Conservation (phyloP, 805 yeast genomes). For the Kuraishia capsulata region DNA sequence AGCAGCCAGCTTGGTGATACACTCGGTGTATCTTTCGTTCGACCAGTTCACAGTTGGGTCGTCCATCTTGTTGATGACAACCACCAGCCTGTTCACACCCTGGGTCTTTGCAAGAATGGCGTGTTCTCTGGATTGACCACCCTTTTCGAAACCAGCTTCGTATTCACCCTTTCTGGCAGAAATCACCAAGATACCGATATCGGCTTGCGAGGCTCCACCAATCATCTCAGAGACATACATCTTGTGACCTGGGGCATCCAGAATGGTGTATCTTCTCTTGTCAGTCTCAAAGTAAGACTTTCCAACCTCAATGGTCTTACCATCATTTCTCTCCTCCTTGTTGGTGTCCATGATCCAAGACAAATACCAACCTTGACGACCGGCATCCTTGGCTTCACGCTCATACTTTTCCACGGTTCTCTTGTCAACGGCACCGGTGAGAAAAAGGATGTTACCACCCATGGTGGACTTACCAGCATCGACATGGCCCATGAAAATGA, state of each 20-base stretch:
- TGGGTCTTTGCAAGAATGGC: slow-evolving; percentile 96
- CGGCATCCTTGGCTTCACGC: slow-evolving; percentile 98
- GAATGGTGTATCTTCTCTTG: slow-evolving; percentile 92
- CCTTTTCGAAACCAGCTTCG: slow-evolving; percentile 98
- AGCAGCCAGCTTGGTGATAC: slow-evolving; percentile 69
- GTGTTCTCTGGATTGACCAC: slow-evolving; percentile 98
- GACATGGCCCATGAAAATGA: slow-evolving; percentile 98
- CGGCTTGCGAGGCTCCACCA: slow-evolving; percentile 99
- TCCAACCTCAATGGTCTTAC: slow-evolving; percentile 98
- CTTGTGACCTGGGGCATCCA: slow-evolving; percentile 99
- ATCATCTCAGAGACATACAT: slow-evolving; percentile 99
- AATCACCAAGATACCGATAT: slow-evolving; percentile 93
- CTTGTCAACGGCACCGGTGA: slow-evolving; percentile 97
- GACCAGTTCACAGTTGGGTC: slow-evolving; percentile 97
- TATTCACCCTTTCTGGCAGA: slow-evolving; percentile 99
- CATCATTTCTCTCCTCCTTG: slow-evolving; percentile 97
- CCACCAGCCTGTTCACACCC: slow-evolving; percentile 91
- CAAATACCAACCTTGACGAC: slow-evolving; percentile 99
- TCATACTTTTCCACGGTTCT: slow-evolving; percentile 98
- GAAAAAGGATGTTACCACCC: slow-evolving; percentile 93
- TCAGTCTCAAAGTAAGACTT: slow-evolving; percentile 97
- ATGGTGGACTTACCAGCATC: slow-evolving; percentile 99
- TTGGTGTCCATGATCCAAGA: slow-evolving; percentile 99
- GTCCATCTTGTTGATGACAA: slow-evolving; percentile 97
- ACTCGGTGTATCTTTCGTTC: slow-evolving; percentile 91